A percentile compares a stretch with the other conserved stretches of the same genome.
phyloP scores from a whole-genome alignment of 768 basidiomycete genomes.

The Saitozyma sp. region DNA sequence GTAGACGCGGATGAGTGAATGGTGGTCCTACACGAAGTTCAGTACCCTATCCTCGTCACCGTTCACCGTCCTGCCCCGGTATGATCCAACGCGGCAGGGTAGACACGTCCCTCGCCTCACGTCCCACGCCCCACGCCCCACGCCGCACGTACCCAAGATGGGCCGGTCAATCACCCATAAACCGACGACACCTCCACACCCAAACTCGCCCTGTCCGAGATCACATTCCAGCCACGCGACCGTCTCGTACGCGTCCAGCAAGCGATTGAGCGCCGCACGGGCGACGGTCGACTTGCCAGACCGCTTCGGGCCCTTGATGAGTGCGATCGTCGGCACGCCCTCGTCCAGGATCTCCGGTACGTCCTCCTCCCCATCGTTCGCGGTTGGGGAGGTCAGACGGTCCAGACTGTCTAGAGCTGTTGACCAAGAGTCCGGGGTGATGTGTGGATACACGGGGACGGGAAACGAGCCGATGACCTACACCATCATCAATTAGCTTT shows the following conservation, averaged over 20 bases:
- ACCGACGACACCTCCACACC: constrained; percentile 79
- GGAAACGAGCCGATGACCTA: constrained; percentile 31
- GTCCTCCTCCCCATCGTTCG: constrained; percentile 12
- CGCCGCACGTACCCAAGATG: constrained; percentile 64
- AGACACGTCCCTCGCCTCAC: neutral
- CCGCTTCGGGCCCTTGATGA: constrained; percentile 83
- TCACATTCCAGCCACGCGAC: constrained; percentile 94
- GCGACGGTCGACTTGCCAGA: constrained; percentile 89
- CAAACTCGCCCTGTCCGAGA: constrained; percentile 90
- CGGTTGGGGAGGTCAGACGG: neutral
- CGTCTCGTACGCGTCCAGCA: constrained; percentile 64
- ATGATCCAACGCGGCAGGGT: neutral
- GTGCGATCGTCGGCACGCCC: constrained; percentile 54
- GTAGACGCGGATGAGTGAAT: constrained; percentile 76
- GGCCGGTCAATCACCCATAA: constrained; percentile 69
- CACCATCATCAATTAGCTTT: neutral
- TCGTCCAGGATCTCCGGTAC: neutral
- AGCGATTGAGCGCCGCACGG: constrained; percentile 67
- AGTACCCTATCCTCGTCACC: neutral
- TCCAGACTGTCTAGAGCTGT: constrained; percentile 51
- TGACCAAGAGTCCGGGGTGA: constrained; percentile 41
- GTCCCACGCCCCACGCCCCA: too few species aligned
- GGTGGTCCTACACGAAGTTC: constrained; percentile 66
- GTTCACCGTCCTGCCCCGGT: neutral
- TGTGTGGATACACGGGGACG: constrained; percentile 35